Evolutionary conservation across 129 eudicot genomes (phyloP), one percentile per base, ranked within the genome.

Genomic region (Artemisia tridentata): DNA sequence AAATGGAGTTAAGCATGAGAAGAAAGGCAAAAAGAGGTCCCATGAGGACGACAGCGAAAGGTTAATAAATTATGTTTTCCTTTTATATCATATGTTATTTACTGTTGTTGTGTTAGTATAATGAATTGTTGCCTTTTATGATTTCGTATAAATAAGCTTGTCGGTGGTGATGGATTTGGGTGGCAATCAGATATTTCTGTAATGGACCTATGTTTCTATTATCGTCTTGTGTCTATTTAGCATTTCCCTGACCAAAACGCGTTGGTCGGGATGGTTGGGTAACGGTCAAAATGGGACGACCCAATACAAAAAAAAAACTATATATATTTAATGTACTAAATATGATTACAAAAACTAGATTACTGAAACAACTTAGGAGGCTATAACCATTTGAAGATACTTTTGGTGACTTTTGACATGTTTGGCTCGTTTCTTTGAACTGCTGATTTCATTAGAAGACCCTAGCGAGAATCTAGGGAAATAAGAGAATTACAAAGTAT

Each of bases 41-140:
- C 98, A 73, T 67, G 75, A 64, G 67, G 97, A 87, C 29, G 98
- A 93, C 80, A 93, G 85, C 38, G 98, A 93, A 78, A 93, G 98
- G 97, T 76, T 23, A 68, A 47, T 19, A 48, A 58, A 7, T 49
- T 79, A 56, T 15, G 50, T 64, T 21, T 9, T 10, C n/a, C 52
- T 67, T 29, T 52, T 23, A 4, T 20, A 17, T 7, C 25, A 12
- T 16, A n/a, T 25, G 5, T 47, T 27, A 8, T 5, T 48, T 38
- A 4, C 18, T 31, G 5, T n/a, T 17, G 52, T 41, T 38, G 9
- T 12, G 65, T 55, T 14, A 4, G 68, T 45, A 15, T 38, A 38
- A 41, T 54, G n/a, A 74, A 45, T 69, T 11, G 15, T 50, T 68
- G 31, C 17, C 17, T 1, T 4, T 11, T 61, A 12, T 25, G 1